Conservation (phyloP, 208 protist genomes). For the Entamoeba invadens region DNA sequence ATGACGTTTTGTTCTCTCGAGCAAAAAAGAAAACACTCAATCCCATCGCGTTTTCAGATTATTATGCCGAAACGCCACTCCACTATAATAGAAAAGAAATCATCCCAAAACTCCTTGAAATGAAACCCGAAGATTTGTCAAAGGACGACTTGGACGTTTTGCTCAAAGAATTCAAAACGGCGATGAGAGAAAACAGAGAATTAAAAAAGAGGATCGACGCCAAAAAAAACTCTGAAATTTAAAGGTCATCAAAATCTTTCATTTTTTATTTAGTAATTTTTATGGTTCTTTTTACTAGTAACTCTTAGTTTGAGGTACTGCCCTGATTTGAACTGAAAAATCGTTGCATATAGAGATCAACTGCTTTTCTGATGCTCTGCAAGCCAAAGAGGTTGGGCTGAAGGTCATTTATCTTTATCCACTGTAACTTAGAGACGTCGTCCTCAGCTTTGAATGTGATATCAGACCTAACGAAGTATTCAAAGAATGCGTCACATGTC, state of each 20-base stretch:
- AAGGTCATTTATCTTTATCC: background rate
- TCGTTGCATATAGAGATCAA: background rate
- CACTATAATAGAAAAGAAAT: background rate
- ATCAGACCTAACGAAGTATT: background rate
- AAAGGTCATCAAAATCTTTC: no score
- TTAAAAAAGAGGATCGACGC: background rate
- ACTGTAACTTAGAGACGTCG: background rate
- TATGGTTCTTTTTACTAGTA: no score
- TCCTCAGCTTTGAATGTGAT: background rate
- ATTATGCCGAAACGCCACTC: background rate
- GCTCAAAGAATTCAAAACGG: background rate
- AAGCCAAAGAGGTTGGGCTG: background rate
- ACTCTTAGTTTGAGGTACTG: no score
- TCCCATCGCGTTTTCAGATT: background rate
- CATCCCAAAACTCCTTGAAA: background rate
- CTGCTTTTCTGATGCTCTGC: background rate
- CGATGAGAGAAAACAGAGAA: background rate
- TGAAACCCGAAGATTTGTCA: background rate
- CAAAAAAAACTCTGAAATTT: no score
- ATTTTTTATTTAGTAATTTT: no score
- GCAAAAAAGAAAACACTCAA: background rate
- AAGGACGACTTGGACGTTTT: background rate
- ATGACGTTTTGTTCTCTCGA: background rate
- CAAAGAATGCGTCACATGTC: background rate
- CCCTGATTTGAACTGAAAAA: no score